Conservation (phyloP, 768 basidiomycete genomes). For the Suillus americanus region DNA sequence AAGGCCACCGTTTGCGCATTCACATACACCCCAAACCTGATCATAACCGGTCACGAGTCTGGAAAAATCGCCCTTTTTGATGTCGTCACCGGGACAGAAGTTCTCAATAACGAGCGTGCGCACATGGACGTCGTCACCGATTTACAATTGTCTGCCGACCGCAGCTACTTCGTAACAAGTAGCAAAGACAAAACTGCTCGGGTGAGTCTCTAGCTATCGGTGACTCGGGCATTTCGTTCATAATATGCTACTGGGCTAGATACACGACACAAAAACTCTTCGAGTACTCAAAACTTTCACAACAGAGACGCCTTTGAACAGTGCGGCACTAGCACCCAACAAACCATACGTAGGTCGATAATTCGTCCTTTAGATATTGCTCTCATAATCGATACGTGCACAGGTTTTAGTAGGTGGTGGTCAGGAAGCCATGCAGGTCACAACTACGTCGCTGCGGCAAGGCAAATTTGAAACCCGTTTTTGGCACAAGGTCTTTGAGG, state of each 20-base stretch:
- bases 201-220: constrained; percentile 38
- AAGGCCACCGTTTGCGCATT: constrained; percentile 98
- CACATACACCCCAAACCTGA: constrained; percentile 69
- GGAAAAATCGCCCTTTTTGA: constrained; percentile 95
- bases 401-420: constrained; percentile 93
- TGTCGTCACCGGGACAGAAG: constrained; percentile 81
- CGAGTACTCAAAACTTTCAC: constrained; percentile 90
- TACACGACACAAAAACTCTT: constrained; percentile 88
- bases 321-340: constrained; percentile 80
- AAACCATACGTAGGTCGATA: constrained; percentile 71
- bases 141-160: constrained; percentile 85
- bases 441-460: constrained; percentile 89
- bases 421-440: constrained; percentile 97
- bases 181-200: constrained; percentile 97
- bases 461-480: constrained; percentile 98
- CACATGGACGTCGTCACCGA: constrained; percentile 89
- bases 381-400: not conserved
- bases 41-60: constrained; percentile 95
- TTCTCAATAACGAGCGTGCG: constrained; percentile 80
- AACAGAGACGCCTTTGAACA: constrained; percentile 95
- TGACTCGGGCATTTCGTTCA: not conserved
- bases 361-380: not conserved
- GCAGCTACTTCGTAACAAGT: constrained; percentile 93
- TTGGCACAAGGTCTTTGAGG: constrained; percentile 97
- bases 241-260: constrained; percentile 33